Base-by-base conservation (phyloP, 208 protist species). In the Crithidia thermophila region DNA sequence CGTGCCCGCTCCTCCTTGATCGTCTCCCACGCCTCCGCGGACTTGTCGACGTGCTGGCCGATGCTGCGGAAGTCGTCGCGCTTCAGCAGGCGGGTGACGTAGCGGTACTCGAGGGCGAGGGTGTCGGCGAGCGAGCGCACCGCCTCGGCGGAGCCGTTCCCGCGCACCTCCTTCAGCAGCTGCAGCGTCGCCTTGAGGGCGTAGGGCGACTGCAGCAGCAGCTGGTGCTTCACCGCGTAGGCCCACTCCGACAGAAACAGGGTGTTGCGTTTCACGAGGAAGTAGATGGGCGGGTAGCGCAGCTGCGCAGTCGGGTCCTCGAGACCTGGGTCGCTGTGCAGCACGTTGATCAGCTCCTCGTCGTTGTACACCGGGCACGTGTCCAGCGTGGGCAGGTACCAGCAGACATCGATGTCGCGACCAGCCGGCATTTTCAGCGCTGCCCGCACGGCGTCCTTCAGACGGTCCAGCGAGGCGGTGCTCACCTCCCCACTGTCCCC, bases 231-330 rank as follows among this genome's bases (percentile, higher is more conserved):
- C 52, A 97, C 92, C 13, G 87, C 87, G 70, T 90, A 94, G 30
- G 92, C 92, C 90, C 92, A 97, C 72, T 97, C 92, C 11, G 85
- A 93, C 33, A 97, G 71, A 60, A 90, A 79, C 23, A 97, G 61
- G 30, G 80, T 80, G 56, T 79, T 75, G 33, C 89, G 92, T 68
- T 95, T 94, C 13, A 94, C 72, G 37, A 91, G 75, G 51, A 97
- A 88, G 75, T 97, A 97, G 39, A 97, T 80, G n/a, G 92, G 92
- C 30, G 92, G 87, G 72, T 94, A 90, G 63, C 52, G 79, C 33
- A 92, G 68, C 21, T 83, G 28, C n/a, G 61, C 70, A 10, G 51
- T 34, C n/a, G 87, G 72, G 59, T 94, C 86, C 75, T 97, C 89
- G 27, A 94, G 72, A 36, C 79, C 88, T 1, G 92, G 88, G 75